phyloP scores from a whole-genome alignment of 306 rosid genomes.

The Vicia sativa region DNA sequence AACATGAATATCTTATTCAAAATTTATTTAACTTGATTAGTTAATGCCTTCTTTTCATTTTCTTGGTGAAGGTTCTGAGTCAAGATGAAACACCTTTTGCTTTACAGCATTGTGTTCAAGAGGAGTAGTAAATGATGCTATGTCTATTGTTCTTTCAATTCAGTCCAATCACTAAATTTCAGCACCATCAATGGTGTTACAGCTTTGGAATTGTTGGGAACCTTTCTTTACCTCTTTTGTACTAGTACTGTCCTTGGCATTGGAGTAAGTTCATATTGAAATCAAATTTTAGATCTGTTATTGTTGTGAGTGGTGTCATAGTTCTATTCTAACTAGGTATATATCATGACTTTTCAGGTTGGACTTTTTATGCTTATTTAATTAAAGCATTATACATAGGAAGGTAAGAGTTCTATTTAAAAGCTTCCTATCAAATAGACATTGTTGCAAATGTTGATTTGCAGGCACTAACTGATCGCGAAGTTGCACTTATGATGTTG shows the following conservation, averaged over 20 bases:
- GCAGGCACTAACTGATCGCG: slow-evolving; percentile 88
- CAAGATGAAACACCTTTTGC: slow-evolving; percentile 85
- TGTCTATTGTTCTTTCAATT: slow-evolving; percentile 75
- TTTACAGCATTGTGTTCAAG: slow-evolving; percentile 73
- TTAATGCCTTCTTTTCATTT: slow-evolving; percentile 29
- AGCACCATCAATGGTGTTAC: slow-evolving; percentile 41
- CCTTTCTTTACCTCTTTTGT: slow-evolving; percentile 76
- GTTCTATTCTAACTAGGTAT: neutral
- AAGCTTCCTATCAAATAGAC: no score
- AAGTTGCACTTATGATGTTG: slow-evolving; percentile 91
- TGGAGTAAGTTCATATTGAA: slow-evolving; percentile 46
- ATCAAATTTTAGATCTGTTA: neutral
- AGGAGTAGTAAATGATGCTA: slow-evolving; percentile 88
- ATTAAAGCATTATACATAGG: slow-evolving; percentile 72
- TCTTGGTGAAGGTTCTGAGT: slow-evolving; percentile 64
- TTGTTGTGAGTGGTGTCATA: neutral
- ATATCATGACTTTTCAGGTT: slow-evolving; percentile 60
- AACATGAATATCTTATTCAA: slow-evolving; percentile 20
- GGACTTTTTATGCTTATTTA: slow-evolving; percentile 68
- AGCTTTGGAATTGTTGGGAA: slow-evolving; percentile 64
- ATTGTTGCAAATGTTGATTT: slow-evolving; percentile 18
- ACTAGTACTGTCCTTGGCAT: slow-evolving; percentile 75
- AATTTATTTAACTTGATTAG: neutral
- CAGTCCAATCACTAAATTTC: slow-evolving; percentile 65
- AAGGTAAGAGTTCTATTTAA: slow-evolving; percentile 49